phyloP scores from a whole-genome alignment of 345 rosid species.

The Syzygium grande region DNA sequence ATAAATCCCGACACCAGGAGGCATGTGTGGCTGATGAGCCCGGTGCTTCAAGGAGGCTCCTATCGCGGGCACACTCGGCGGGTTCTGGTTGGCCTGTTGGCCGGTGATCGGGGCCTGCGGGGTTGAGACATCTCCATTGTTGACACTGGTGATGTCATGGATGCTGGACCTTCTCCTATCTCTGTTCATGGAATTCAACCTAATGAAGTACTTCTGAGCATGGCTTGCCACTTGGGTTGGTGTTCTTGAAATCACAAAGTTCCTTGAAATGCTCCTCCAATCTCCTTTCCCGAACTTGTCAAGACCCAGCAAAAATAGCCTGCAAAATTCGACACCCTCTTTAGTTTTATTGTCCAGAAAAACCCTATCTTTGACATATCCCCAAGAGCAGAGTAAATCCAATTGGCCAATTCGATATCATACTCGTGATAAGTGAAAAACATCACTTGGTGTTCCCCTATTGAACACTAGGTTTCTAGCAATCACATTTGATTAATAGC shows the following conservation, averaged over 20 bases:
- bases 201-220: slow-evolving; percentile 88
- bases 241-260: slow-evolving; percentile 80
- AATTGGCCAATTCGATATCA: background rate
- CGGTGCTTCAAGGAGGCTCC: slow-evolving; percentile 37
- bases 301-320: slow-evolving; percentile 81
- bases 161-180: slow-evolving; percentile 89
- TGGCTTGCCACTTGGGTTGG: slow-evolving; percentile 97
- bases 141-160: slow-evolving; percentile 78
- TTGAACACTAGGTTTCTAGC: background rate
- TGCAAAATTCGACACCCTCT: slow-evolving; percentile 8
- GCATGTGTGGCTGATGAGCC: slow-evolving; percentile 38
- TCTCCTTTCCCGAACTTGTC: slow-evolving; percentile 96
- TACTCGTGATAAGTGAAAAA: background rate
- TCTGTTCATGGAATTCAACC: slow-evolving; percentile 76
- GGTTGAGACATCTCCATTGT: slow-evolving; percentile 36
- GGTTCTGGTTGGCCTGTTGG: slow-evolving; percentile 35
- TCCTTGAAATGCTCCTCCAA: slow-evolving; percentile 96
- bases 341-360: background rate
- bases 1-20: slow-evolving; percentile 59
- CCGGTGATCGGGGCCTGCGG: slow-evolving; percentile 60
- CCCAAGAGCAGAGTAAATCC: background rate
- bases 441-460: background rate
- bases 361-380: background rate
- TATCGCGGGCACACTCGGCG: slow-evolving; percentile 11
- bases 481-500: background rate